Evolutionary conservation across 805 yeast genomes (phyloP).

Genomic region (Torulaspora delbrueckii): DNA sequence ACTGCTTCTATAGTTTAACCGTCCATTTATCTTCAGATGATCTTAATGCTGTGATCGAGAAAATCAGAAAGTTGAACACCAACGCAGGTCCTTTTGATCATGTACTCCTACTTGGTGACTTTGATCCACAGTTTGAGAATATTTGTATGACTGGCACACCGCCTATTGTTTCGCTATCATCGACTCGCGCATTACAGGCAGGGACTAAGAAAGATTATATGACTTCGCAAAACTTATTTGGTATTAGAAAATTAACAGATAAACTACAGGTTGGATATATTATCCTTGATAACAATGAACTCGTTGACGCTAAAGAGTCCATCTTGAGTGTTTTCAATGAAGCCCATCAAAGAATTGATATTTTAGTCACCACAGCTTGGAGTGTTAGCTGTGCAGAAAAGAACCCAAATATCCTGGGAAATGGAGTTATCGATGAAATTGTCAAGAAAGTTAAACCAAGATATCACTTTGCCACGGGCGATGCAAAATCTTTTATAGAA

Average conservation of each 20-base stretch:
- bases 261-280: conserved; percentile 49
- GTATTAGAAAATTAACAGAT: conserved; percentile 39
- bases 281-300: conserved; percentile 26
- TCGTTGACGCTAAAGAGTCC: conserved; percentile 25
- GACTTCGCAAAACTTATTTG: conserved; percentile 34
- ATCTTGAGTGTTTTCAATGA: conserved; percentile 18
- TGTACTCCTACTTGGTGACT: conserved; percentile 50
- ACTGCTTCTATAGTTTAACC: conserved; percentile 13
- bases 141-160: conserved; percentile 19
- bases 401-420: conserved; percentile 44
- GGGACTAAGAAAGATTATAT: conserved; percentile 21
- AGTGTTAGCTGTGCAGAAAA: conserved; percentile 47
- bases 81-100: conserved; percentile 67
- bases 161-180: conserved; percentile 9
- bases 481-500: conserved; percentile 48
- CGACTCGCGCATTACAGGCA: background rate
- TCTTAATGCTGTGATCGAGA: conserved; percentile 36
- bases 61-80: conserved; percentile 45
- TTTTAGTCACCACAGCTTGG: conserved; percentile 59
- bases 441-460: conserved; percentile 48
- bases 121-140: conserved; percentile 11
- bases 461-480: conserved; percentile 54
- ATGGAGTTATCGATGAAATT: conserved; percentile 43
- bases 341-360: conserved; percentile 39
- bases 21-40: conserved; percentile 17